Conservation (phyloP, 2,329 filamentous ascomycete genomes). For the Immersiporthe knoxdaviesiana region DNA sequence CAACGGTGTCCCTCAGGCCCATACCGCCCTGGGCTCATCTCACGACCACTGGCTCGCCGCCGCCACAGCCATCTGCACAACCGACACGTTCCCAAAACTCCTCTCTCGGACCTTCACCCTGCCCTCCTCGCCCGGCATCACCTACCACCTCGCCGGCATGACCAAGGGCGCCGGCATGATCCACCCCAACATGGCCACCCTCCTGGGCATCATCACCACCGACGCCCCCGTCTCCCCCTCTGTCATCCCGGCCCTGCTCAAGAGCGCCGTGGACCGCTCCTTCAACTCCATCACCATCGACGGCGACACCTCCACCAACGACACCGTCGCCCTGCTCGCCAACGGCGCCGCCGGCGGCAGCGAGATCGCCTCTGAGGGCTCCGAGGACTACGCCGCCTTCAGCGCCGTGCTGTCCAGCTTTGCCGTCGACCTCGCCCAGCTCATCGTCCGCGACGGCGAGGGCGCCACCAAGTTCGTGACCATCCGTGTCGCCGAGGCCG, state of each 20-base stretch:
- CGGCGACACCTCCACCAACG: slow-evolving; percentile 96
- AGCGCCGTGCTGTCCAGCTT: slow-evolving; percentile 74
- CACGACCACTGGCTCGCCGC: slow-evolving; percentile 87
- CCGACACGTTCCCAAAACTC: slow-evolving; percentile 97
- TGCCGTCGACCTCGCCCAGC: slow-evolving; percentile 81
- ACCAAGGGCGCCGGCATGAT: slow-evolving; percentile 89
- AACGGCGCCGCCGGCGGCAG: slow-evolving; percentile 87
- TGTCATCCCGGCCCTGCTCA: slow-evolving; percentile 71
- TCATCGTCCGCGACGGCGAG: slow-evolving; percentile 94
- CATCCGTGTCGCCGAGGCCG: slow-evolving; percentile 77
- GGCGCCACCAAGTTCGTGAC: slow-evolving; percentile 98
- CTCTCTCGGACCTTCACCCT: slow-evolving; percentile 82
- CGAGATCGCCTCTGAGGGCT: slow-evolving; percentile 57
- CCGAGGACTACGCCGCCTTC: slow-evolving; percentile 71
- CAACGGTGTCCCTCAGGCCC: slow-evolving; percentile 76
- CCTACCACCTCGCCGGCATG: slow-evolving; percentile 89
- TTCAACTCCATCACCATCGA: slow-evolving; percentile 98
- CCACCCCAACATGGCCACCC: slow-evolving; percentile 97
- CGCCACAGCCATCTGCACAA: slow-evolving; percentile 94
- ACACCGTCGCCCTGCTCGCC: slow-evolving; percentile 91
- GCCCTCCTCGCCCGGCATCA: slow-evolving; percentile 73
- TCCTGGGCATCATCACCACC: slow-evolving; percentile 89
- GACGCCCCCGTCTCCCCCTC: slow-evolving; percentile 77
- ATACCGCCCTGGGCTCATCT: slow-evolving; percentile 69
- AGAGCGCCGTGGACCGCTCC: slow-evolving; percentile 74